Base-by-base conservation (phyloP, 441 rosid genomes). In the Populus hybrid region DNA sequence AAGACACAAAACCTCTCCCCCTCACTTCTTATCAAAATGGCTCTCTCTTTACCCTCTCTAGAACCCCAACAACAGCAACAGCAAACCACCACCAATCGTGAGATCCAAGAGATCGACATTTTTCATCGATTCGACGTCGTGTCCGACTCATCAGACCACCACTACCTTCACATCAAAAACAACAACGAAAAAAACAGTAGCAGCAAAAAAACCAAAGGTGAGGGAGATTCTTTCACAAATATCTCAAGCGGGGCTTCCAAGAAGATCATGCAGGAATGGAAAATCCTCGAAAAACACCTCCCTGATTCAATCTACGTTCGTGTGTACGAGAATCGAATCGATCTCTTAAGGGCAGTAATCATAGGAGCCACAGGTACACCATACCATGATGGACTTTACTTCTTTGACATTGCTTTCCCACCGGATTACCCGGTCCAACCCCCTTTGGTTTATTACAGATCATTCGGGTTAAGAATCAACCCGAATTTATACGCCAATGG, bases 311-410 rank as follows among this genome's bases (percentile, higher is more conserved):
- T 90, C 79, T 78, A 69, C 75, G 93, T 88, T 0, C 89, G 90
- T 20, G 90, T 82, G 75, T 90, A 87, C 87, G 92, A 88, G 77
- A 74, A 63, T 36, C 88, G 85, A 8, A 83, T 88, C 61, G 85
- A 84, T 77, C 86, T 90, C 70, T 18, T 88, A 10, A 69, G 88
- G 20, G 90, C 90, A 4, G 91, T 67, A 16, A 87, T 90, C 75
- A 38, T 79, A 42, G 90, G 91, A 8, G 84, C 89, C 76, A 69
- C 86, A 0, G 90, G 89, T 16, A 90, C 90, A 2, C 93, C 91
- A 0, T 90, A 88, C 84, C 89, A 88, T 70, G 90, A 88, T 46
- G 91, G 89, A 10, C 91, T 90, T 50, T 90, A 83, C 83, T 81
- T 90, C 81, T 88, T 90, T 82, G 93, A 90, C 86, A 14, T 90